These are phyloP conservation scores for Mycena citricolor DNA, from an alignment of 1,284 basidiomycete species.

Conservation along the genomic window DNA sequence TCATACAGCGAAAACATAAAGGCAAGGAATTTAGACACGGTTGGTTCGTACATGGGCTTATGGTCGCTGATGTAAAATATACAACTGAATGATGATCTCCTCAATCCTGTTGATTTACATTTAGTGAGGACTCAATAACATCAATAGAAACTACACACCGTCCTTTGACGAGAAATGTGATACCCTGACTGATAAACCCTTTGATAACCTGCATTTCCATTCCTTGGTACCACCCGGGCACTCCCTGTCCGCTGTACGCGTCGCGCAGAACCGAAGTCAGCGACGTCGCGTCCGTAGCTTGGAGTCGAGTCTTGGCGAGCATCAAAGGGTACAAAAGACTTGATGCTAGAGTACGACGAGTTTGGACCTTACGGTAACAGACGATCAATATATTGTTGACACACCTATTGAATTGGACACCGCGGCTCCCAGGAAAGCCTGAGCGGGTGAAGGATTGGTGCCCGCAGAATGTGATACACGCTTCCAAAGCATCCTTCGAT, in stretches of 20 bases:
- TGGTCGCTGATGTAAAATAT: no score
- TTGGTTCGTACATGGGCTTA: no score
- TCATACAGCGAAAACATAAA: no score
- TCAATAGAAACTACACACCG: slow-evolving; percentile 32
- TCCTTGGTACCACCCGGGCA: slow-evolving; percentile 50
- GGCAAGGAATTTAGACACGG: no score
- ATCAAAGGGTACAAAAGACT: slow-evolving; percentile 54
- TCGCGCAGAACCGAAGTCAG: slow-evolving; percentile 31
- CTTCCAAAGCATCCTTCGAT: slow-evolving; percentile 36
- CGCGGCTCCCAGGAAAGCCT: slow-evolving; percentile 54
- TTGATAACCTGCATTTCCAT: slow-evolving; percentile 53
- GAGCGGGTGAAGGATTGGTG: slow-evolving; percentile 35
- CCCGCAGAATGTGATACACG: slow-evolving; percentile 14
- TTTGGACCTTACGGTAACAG: background rate
- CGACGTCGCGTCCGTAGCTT: slow-evolving; percentile 34
- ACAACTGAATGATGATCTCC: no score
- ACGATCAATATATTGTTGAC: slow-evolving; percentile 8
- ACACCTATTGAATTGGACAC: slow-evolving; percentile 47
- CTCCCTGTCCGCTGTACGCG: slow-evolving; percentile 30
- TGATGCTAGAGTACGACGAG: slow-evolving; percentile 32
- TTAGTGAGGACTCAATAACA: background rate
- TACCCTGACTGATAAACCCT: slow-evolving; percentile 54
- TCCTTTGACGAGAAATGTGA: slow-evolving; percentile 58
- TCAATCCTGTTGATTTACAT: no score
- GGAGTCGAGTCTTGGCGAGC: slow-evolving; percentile 56